Evolutionary conservation across 495 filamentous ascomycete species (phyloP).

Genomic region (Choiromyces venosus): DNA sequence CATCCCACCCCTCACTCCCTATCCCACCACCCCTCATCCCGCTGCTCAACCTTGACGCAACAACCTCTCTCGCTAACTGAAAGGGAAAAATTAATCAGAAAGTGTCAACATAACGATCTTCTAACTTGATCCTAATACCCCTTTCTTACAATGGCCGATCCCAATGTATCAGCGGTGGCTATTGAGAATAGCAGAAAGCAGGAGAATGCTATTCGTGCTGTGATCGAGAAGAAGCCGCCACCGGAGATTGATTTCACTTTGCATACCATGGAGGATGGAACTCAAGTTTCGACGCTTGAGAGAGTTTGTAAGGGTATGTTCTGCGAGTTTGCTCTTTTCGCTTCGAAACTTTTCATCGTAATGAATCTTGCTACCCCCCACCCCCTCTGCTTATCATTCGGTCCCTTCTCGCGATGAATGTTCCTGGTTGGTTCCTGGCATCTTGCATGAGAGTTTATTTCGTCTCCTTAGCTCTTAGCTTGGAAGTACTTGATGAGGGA

Average conservation of each 20-base stretch:
- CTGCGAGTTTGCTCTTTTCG: conserved; percentile 6
- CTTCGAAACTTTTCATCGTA: not conserved
- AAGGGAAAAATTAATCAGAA: not conserved
- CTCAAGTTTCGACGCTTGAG: conserved; percentile 88
- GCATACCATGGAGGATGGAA: conserved; percentile 95
- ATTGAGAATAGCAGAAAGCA: conserved; percentile 46
- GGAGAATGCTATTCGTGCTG: conserved; percentile 69
- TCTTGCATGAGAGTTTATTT: not conserved
- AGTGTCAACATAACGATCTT: not conserved
- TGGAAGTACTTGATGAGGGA: not conserved
- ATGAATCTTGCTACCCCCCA: not conserved
- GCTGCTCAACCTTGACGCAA: conserved; percentile 10
- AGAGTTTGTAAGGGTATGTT: conserved; percentile 90
- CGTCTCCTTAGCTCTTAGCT: not conserved
- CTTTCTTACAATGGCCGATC: conserved; percentile 36
- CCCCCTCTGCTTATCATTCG: not conserved
- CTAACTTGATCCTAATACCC: not conserved
- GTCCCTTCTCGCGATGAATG: not conserved
- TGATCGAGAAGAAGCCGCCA: conserved; percentile 84
- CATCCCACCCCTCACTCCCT: conserved; percentile 29
- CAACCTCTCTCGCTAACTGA: not conserved
- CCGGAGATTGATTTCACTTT: conserved; percentile 98
- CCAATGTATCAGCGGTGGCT: conserved; percentile 31
- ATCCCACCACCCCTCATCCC: conserved; percentile 13
- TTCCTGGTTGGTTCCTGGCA: not conserved